phyloP scores from a whole-genome alignment of 192 early-diverging fungal species.

The Podila horticola region DNA sequence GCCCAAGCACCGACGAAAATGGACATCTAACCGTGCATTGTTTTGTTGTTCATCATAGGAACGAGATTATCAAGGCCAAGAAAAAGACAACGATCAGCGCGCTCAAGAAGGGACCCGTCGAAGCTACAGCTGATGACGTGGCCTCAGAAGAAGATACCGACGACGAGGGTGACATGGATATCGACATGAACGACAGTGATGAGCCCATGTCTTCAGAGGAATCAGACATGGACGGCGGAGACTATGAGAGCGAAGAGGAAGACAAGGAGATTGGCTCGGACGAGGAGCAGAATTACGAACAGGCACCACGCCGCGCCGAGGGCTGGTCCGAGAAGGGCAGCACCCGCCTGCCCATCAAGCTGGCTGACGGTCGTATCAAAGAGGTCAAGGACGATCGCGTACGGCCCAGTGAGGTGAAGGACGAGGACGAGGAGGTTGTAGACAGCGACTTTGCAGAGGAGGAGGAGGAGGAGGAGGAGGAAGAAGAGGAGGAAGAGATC shows the following conservation, averaged over 20 bases:
- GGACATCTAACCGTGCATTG: not conserved
- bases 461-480: conserved; percentile 39
- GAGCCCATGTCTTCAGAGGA: conserved; percentile 60
- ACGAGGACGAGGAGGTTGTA: conserved; percentile 32
- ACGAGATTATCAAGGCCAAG: conserved; percentile 53
- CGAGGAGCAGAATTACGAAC: conserved; percentile 77
- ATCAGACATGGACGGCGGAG: conserved; percentile 58
- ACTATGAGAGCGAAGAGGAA: conserved; percentile 50
- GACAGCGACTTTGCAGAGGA: conserved; percentile 31
- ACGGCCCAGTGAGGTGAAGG: conserved; percentile 41
- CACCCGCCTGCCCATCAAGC: conserved; percentile 76
- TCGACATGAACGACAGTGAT: conserved; percentile 66
- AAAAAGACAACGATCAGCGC: conserved; percentile 39
- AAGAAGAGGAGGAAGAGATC: conserved; percentile 12
- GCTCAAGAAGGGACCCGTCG: conserved; percentile 43
- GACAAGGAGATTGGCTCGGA: conserved; percentile 55
- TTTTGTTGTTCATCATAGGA: conserved; percentile 7
- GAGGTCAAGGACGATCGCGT: conserved; percentile 53
- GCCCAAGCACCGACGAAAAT: no score
- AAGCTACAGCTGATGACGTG: conserved; percentile 47
- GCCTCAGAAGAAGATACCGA: conserved; percentile 45
- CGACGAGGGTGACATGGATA: conserved; percentile 52
- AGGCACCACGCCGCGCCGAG: conserved; percentile 59
- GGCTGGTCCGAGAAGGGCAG: conserved; percentile 68
- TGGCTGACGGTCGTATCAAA: conserved; percentile 68